Evolutionary conservation across 2,329 filamentous ascomycete genomes (phyloP).

Genomic region (Fusarium duplospermum): DNA sequence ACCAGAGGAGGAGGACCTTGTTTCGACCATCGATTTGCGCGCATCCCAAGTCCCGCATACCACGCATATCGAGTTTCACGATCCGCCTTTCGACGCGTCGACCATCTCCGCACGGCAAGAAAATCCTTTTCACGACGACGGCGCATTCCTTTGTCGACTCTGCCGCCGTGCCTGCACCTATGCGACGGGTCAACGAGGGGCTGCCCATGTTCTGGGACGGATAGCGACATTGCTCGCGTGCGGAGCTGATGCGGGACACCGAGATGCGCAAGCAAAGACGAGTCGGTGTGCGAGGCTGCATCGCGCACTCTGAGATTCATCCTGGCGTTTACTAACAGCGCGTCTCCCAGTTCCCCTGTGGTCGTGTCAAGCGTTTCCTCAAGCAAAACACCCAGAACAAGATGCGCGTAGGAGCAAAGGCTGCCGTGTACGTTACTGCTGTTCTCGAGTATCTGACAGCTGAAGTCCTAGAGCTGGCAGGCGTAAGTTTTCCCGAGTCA

Average conservation of each 20-base stretch:
- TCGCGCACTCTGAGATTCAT: slow-evolving; percentile 7
- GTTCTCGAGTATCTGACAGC: slow-evolving; percentile 98
- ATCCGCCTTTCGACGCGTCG: slow-evolving; percentile 40
- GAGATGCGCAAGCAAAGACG: slow-evolving; percentile 28
- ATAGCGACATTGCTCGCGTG: slow-evolving; percentile 11
- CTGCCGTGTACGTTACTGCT: slow-evolving; percentile 96
- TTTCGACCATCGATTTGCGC: slow-evolving; percentile 38
- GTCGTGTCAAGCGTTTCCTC: slow-evolving; percentile 99
- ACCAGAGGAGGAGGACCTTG: slow-evolving; percentile 16
- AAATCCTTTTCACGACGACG: slow-evolving; percentile 31
- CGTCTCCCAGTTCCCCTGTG: slow-evolving; percentile 86
- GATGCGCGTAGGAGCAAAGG: slow-evolving; percentile 99
- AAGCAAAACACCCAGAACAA: slow-evolving; percentile 99
- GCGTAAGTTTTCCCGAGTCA: slow-evolving; percentile 65
- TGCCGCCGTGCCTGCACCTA: slow-evolving; percentile 5
- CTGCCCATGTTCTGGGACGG: slow-evolving; percentile 15
- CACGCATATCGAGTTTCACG: slow-evolving; percentile 36
- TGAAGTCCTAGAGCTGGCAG: slow-evolving; percentile 96
- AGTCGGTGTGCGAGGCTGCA: slow-evolving; percentile 16
- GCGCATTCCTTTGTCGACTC: slow-evolving; percentile 8
- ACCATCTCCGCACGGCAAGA: slow-evolving; percentile 38
- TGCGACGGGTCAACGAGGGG: slow-evolving; percentile 17
- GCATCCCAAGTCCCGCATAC: slow-evolving; percentile 43
- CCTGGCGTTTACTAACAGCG: slow-evolving; percentile 36
- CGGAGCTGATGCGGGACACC: slow-evolving; percentile 25